These are phyloP conservation scores for Coemansia sp. DNA, from an alignment of 192 early-diverging fungal species.

Conservation along the genomic window DNA sequence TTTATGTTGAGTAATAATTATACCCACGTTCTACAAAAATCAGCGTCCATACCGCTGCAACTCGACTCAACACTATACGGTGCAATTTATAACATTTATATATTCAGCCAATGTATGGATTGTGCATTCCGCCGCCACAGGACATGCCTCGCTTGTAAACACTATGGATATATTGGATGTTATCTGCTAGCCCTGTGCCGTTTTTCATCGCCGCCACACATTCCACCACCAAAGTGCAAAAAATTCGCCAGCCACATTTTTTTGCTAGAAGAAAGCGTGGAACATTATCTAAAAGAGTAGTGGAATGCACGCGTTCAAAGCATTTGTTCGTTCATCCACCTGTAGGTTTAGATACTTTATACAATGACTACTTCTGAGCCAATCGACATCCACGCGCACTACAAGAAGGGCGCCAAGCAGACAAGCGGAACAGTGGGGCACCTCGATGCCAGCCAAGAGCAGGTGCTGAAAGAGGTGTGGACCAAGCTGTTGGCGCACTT, in stretches of 20 bases:
- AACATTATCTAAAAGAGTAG: too few species aligned
- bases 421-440: slow-evolving; percentile 22
- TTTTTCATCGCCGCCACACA: too few species aligned
- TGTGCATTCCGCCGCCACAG: not conserved
- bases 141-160: not conserved
- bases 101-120: not conserved
- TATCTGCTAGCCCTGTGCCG: too few species aligned
- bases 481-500: slow-evolving; percentile 27
- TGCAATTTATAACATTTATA: not conserved
- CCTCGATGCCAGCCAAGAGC: slow-evolving; percentile 25
- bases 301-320: too few species aligned
- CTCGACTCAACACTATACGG: not conserved
- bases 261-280: not conserved
- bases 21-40: not conserved
- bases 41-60: not conserved
- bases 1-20: not conserved
- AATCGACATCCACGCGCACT: not conserved
- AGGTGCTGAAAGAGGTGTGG: slow-evolving; percentile 41
- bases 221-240: not conserved
- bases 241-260: not conserved
- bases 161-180: not conserved
- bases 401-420: slow-evolving; percentile 19
- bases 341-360: not conserved
- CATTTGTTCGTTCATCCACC: not conserved
- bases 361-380: not conserved